Evolutionary conservation across 495 filamentous ascomycete genomes (phyloP).

Genomic region (Daldinia vernicosa): DNA sequence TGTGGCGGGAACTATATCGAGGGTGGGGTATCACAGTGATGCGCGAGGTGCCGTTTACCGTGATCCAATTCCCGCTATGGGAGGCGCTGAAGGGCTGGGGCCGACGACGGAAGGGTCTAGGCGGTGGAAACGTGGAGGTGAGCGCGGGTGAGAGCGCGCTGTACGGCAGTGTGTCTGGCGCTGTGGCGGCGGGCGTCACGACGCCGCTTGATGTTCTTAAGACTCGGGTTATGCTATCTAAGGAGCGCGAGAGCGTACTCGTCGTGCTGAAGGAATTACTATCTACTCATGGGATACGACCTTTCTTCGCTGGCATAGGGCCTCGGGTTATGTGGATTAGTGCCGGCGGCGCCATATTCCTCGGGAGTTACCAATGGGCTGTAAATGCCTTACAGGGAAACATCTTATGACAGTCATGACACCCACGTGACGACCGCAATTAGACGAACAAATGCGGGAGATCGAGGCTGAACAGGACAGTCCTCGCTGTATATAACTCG

Average conservation of each 20-base stretch:
- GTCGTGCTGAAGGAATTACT: slow-evolving; percentile 72
- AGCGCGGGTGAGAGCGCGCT: slow-evolving; percentile 81
- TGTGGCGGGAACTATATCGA: slow-evolving; percentile 86
- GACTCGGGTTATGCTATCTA: slow-evolving; percentile 91
- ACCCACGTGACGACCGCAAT: slow-evolving; percentile 2
- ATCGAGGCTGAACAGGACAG: slow-evolving; percentile 1
- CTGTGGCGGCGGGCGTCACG: slow-evolving; percentile 85
- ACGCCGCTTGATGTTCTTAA: slow-evolving; percentile 97
- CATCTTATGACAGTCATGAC: slow-evolving; percentile 21
- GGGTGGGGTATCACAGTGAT: slow-evolving; percentile 92
- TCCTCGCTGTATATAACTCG: slow-evolving; percentile 34
- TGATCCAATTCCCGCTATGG: slow-evolving; percentile 97
- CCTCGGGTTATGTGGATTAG: slow-evolving; percentile 94
- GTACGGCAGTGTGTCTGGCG: slow-evolving; percentile 85
- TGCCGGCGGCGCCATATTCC: slow-evolving; percentile 89
- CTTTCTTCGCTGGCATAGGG: slow-evolving; percentile 88
- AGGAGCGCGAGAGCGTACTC: slow-evolving; percentile 63
- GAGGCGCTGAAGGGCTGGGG: slow-evolving; percentile 80
- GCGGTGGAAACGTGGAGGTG: slow-evolving; percentile 52
- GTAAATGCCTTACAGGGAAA: slow-evolving; percentile 71
- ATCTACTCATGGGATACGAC: slow-evolving; percentile 72
- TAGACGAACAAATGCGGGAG: not conserved
- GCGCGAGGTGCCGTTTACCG: slow-evolving; percentile 95
- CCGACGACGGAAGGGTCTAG: slow-evolving; percentile 44
- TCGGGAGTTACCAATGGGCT: slow-evolving; percentile 95